Conservation (phyloP, 2,329 filamentous ascomycete species). For the Annulohypoxylon truncatum region DNA sequence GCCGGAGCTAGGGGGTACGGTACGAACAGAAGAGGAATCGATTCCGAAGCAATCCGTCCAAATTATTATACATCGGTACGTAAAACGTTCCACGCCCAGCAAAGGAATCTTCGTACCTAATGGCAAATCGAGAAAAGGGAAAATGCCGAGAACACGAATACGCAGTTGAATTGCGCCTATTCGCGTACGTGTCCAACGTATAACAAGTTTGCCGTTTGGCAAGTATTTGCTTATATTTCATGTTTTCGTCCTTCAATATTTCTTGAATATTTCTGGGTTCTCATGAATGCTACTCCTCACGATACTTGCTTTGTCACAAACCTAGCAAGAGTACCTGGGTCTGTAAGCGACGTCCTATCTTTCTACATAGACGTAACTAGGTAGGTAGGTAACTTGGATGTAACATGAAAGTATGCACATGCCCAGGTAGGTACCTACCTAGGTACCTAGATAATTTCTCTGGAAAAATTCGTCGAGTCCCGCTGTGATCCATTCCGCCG, state of each 20-base stretch:
- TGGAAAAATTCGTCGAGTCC: neutral
- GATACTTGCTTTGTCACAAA: neutral
- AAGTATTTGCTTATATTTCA: neutral
- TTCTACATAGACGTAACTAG: too few relatives aligned
- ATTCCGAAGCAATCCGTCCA: conserved; percentile 11
- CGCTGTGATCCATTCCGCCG: neutral
- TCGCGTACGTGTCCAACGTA: too few relatives aligned
- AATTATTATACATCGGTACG: neutral
- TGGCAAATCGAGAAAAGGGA: neutral
- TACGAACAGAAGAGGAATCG: conserved; percentile 22
- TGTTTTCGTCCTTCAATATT: neutral
- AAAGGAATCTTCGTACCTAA: neutral
- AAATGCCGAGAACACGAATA: neutral
- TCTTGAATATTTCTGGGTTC: too few relatives aligned
- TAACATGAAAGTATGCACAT: neutral
- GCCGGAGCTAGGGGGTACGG: conserved; percentile 29
- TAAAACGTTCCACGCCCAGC: neutral
- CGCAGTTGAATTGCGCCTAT: neutral
- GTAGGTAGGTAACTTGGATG: neutral
- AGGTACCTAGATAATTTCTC: neutral
- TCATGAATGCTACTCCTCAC: too few relatives aligned
- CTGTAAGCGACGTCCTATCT: too few relatives aligned
- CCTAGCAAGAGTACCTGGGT: neutral
- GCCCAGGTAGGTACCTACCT: neutral
- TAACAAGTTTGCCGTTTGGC: neutral